Base-by-base conservation (phyloP, 768 basidiomycete genomes). In the Glaciozyma antarctica region DNA sequence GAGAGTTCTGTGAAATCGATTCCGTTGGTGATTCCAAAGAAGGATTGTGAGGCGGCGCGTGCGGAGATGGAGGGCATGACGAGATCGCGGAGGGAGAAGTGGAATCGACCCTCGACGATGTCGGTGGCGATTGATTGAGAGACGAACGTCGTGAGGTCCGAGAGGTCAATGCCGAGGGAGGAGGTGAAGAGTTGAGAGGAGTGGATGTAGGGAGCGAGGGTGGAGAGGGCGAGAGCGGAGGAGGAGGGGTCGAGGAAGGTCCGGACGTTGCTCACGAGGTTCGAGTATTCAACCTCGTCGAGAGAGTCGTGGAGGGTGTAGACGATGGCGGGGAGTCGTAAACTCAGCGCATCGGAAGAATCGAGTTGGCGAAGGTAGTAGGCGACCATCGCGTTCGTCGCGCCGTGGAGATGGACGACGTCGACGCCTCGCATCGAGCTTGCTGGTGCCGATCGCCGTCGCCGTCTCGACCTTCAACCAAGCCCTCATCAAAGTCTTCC, bases 281-380 rank as follows among this genome's bases (percentile, higher is more conserved):
- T 66, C 12, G 60, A 58, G 56, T 66, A 66, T 28, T 66, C 65
- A 47, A 62, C 48, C 45, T 66, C 65, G 45, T 66, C 65, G 41
- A 66, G 65, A 41, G 60, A 62, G 49, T 66, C 65, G 43, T 66
- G 65, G 7, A 66, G 61, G 24, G 60, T 58, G 58, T 66, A 66
- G 16, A 66, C 65, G 52, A 66, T 53, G 5, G 65, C 55, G 6
- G 64, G 65, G 15, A 24, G 47, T 2, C 41, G 49, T 0, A 8
- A 9, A 53, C 28, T 12, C 19, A 17, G 8, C 47, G 10, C 38
- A 38, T 16, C 21, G 43, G 7, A 24, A 15, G 21, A 19, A 17
- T 60, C 59, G 17, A 28, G 13, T 38, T 66, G 32, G 24, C 61
- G 55, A 10, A 66, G 30, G 22, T 26, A 66, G 51, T 62, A 55